These are phyloP conservation scores for Pythium rhizo-oryzae DNA, from an alignment of 352 stramenopile species.

Conservation along the genomic window DNA sequence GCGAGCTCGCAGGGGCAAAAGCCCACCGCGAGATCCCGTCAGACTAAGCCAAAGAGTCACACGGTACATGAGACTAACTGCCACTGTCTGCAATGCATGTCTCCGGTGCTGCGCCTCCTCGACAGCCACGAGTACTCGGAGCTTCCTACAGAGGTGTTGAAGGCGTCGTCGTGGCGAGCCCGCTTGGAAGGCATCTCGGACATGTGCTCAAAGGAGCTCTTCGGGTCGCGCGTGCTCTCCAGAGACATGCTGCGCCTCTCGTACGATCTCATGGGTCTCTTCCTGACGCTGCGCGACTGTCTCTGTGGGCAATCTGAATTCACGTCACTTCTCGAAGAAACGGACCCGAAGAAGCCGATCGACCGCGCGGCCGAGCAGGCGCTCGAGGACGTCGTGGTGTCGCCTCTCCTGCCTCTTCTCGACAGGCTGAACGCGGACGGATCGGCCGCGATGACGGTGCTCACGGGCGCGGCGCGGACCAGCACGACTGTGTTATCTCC, in stretches of 20 bases:
- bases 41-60: background rate
- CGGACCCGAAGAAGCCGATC: background rate
- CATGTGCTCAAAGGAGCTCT: slow-evolving; percentile 5
- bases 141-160: background rate
- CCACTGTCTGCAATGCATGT: background rate
- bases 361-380: background rate
- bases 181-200: background rate
- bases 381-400: background rate
- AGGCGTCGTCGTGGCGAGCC: background rate
- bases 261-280: slow-evolving; percentile 7
- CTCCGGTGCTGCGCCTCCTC: background rate
- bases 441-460: background rate
- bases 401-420: background rate
- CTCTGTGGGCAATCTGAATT: background rate
- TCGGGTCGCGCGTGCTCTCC: slow-evolving; percentile 13
- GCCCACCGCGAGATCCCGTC: background rate
- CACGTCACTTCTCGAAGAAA: background rate
- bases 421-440: slow-evolving; percentile 7
- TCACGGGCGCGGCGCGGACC: background rate
- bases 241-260: slow-evolving; percentile 12
- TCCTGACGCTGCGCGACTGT: background rate
- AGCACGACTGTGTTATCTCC: background rate
- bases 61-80: background rate
- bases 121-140: slow-evolving; percentile 2
- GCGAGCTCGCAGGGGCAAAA: background rate